Conservation (phyloP, 1,139 yeast species). For the Saccharomycopsis crataegensis region DNA sequence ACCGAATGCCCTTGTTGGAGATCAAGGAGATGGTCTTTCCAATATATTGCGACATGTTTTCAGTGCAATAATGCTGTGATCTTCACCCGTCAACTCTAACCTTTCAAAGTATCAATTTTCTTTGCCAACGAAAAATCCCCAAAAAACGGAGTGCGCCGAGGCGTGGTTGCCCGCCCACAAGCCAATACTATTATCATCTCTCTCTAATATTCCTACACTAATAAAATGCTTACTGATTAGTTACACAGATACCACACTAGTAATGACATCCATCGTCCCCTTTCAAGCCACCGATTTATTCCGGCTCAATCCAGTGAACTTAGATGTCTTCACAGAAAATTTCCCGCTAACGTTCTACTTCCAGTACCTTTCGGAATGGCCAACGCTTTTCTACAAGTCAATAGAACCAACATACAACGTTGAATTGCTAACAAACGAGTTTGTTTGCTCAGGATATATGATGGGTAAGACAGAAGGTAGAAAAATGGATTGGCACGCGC, state of each 20-base stretch:
- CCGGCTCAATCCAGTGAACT: constrained; percentile 61
- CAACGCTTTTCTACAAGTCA: constrained; percentile 78
- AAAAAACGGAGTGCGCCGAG: too few species aligned
- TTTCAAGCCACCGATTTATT: constrained; percentile 82
- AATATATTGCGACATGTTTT: constrained; percentile 70
- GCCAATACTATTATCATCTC: too few species aligned
- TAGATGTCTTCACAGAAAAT: constrained; percentile 87
- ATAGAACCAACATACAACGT: constrained; percentile 31
- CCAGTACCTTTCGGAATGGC: constrained; percentile 82
- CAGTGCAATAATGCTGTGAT: neutral
- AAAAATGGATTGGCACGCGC: constrained; percentile 87
- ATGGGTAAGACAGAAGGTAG: constrained; percentile 95
- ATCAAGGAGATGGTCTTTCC: constrained; percentile 90
- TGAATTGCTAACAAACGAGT: constrained; percentile 13
- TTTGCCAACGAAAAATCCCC: too few species aligned
- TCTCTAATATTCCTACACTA: too few species aligned
- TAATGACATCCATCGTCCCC: constrained; percentile 76
- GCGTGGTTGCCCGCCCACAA: too few species aligned
- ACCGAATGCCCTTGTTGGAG: constrained; percentile 76
- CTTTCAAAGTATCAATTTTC: too few species aligned
- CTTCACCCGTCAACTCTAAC: too few species aligned
- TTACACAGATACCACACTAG: neutral
- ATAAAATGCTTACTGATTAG: too few species aligned
- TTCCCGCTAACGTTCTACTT: constrained; percentile 78
- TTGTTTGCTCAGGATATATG: constrained; percentile 64